Conservation (phyloP, 345 rosid genomes). For the Gossypium anomalum region DNA sequence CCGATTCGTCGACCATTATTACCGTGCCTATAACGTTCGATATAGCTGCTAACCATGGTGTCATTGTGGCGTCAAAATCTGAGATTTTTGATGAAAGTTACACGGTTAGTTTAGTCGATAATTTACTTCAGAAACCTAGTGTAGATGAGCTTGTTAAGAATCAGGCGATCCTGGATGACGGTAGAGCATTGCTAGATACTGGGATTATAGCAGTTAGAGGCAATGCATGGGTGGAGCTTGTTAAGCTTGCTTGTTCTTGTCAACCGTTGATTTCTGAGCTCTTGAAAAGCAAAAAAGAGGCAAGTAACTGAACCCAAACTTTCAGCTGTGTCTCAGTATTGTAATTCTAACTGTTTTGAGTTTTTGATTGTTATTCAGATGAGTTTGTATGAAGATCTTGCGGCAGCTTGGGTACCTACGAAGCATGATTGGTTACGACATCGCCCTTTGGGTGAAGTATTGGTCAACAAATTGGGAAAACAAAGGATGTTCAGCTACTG, state of each 20-base stretch:
- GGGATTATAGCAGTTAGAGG: conserved; percentile 92
- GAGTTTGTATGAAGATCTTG: conserved; percentile 98
- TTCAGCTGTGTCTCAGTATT: too few relatives aligned
- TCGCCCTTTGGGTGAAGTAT: conserved; percentile 68
- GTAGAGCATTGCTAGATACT: conserved; percentile 87
- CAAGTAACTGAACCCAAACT: conserved; percentile 15
- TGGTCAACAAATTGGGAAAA: conserved; percentile 67
- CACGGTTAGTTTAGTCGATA: conserved; percentile 58
- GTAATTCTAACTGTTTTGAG: too few relatives aligned
- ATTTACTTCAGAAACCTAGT: conserved; percentile 88
- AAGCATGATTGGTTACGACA: conserved; percentile 78
- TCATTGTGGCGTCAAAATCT: conserved; percentile 66
- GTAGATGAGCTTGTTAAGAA: conserved; percentile 61
- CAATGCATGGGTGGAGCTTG: conserved; percentile 84
- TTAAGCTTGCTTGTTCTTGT: conserved; percentile 66
- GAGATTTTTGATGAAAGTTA: conserved; percentile 35
- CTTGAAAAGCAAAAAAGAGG: conserved; percentile 67
- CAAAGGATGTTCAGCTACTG: conserved; percentile 77
- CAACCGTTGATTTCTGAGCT: conserved; percentile 71
- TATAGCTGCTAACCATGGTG: conserved; percentile 94
- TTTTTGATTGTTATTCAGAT: conserved; percentile 41
- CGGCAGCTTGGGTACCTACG: conserved; percentile 95
- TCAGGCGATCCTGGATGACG: conserved; percentile 80
- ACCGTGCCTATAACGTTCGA: conserved; percentile 96
- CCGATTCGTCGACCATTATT: conserved; percentile 72